phyloP scores from a whole-genome alignment of 139 green algal species.

The Chlorella vulgaris region DNA sequence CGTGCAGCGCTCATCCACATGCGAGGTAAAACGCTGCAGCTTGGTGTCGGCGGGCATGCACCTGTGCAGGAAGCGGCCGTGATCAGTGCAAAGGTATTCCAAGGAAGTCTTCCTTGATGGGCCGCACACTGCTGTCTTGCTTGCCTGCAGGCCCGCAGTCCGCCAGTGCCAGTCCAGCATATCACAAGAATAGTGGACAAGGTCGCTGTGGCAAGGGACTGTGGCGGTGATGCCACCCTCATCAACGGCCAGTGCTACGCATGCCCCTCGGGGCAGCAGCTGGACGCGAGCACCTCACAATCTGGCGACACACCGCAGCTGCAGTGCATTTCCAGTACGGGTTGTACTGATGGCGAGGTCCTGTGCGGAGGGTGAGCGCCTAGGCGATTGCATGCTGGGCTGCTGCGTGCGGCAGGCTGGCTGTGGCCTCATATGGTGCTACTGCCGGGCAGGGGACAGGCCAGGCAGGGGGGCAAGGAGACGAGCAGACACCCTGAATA shows the following conservation, averaged over 20 bases:
- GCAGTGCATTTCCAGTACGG: neutral
- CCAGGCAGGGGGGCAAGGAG: too few relatives aligned
- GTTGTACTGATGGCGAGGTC: neutral
- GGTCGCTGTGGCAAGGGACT: neutral
- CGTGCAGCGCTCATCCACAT: neutral
- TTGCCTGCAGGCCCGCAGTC: too few relatives aligned
- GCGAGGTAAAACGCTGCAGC: too few relatives aligned
- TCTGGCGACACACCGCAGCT: neutral
- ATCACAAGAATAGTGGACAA: neutral
- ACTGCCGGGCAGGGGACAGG: too few relatives aligned
- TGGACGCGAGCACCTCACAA: neutral
- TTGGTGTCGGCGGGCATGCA: too few relatives aligned
- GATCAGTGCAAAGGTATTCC: too few relatives aligned
- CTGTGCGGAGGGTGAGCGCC: neutral
- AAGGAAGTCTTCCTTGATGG: too few relatives aligned
- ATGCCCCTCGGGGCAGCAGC: neutral
- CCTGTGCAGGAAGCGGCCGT: too few relatives aligned
- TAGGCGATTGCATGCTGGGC: neutral
- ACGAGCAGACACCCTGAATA: too few relatives aligned
- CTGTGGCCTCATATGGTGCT: too few relatives aligned
- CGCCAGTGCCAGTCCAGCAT: neutral
- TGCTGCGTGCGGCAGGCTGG: too few relatives aligned
- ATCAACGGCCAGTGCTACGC: neutral
- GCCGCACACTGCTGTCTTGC: too few relatives aligned
- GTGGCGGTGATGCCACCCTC: neutral